Conservation (phyloP, 2,329 filamentous ascomycete species). For the Sporothrix brunneoviolacea region DNA sequence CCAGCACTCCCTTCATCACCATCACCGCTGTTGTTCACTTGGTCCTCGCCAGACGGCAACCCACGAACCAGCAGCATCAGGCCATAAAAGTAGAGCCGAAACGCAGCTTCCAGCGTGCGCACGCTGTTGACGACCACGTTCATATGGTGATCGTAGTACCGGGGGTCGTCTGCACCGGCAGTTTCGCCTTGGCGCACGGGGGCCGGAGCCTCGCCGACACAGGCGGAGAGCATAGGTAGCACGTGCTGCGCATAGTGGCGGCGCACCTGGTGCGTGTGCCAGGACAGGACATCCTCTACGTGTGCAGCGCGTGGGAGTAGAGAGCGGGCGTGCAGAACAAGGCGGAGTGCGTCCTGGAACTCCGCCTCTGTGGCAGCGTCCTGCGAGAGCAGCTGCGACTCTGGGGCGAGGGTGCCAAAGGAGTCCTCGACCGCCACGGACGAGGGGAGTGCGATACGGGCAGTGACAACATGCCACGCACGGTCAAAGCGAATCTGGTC, state of each 20-base stretch:
- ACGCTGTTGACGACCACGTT: conserved; percentile 42
- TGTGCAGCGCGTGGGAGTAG: conserved; percentile 43
- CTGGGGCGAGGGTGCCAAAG: conserved; percentile 41
- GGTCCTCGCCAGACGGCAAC: conserved; percentile 29
- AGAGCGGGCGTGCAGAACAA: conserved; percentile 43
- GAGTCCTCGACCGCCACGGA: conserved; percentile 49
- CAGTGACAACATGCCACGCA: conserved; percentile 57
- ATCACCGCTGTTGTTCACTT: not conserved
- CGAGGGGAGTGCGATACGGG: conserved; percentile 49
- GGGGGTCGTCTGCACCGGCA: not conserved
- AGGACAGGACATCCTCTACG: conserved; percentile 51
- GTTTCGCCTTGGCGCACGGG: not conserved
- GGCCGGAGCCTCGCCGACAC: conserved; percentile 21
- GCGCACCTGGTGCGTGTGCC: conserved; percentile 56
- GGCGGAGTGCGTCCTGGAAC: conserved; percentile 47
- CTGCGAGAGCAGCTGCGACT: conserved; percentile 28
- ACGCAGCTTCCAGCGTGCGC: conserved; percentile 52
- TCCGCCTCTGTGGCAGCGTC: conserved; percentile 30
- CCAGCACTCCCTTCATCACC: not conserved
- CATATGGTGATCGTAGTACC: conserved; percentile 37
- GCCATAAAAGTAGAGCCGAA: conserved; percentile 51
- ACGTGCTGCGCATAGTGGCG: conserved; percentile 55
- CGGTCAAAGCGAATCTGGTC: conserved; percentile 54
- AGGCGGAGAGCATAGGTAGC: conserved; percentile 46
- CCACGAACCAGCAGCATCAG: conserved; percentile 44